Base-by-base conservation (phyloP, 2,329 filamentous ascomycete species). In the Colletotrichum tofieldiae region DNA sequence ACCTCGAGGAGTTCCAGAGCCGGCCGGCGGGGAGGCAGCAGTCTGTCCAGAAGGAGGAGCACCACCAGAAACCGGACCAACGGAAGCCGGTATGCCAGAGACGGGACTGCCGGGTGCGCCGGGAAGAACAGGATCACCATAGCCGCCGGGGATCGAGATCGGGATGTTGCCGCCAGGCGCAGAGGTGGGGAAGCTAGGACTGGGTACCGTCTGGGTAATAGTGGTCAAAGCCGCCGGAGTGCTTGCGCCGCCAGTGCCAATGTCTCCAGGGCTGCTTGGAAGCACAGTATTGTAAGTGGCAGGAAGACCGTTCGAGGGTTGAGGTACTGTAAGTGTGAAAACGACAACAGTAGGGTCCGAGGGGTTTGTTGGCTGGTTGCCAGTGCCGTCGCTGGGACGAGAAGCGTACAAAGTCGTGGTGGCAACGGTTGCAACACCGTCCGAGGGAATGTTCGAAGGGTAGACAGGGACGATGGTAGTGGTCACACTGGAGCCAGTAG, bases 361-460 rank as follows among this genome's bases (percentile, higher is more conserved):
- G 16, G 77, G 74, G 16, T 79, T 67, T 3, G 79, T 78, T 18
- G 79, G 76, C 26, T 76, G 75, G 4, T 79, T 79, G 59, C 78
- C 75, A 29, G 75, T 23, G 16, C 77, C 79, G n/a, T 77, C 71
- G 23, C 77, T 68, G 23, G 80, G 80, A 67, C 75, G 78, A n/a
- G 76, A 78, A n/a, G 77, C 78, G 43, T 72, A 68, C 23, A 74
- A 37, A 16, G 74, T 76, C 4, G 79, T 77, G 3, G 75, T 77
- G 16, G 75, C 39, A n/a, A 65, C 75, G 51, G 43, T 68, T 12
- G 60, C 47, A 47, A 23, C 35, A 7, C 63, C 63, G 23, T 56
- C 41, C 9, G 32, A 49, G 20, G 63, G 56, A 5, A 32, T 49
- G 16, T 23, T 39, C 23, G 39, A 29, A 5, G 65, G 47, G 32